These are phyloP conservation scores for Alternaria infectoria DNA, from an alignment of 2,329 filamentous ascomycete genomes.

Conservation along the genomic window DNA sequence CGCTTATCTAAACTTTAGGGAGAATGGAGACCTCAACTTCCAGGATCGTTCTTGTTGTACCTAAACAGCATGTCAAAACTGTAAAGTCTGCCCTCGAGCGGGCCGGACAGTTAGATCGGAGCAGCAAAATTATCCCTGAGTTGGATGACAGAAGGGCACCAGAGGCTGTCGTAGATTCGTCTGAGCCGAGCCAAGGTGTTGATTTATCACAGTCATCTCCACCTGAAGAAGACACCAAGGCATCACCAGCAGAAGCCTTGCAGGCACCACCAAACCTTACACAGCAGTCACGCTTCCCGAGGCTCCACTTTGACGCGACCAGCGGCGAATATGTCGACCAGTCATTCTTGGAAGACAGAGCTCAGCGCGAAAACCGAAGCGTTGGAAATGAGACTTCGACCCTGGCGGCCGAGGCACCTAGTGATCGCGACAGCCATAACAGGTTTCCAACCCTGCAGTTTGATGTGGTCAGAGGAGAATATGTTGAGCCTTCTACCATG, in stretches of 20 bases:
- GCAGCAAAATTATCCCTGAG: constrained; percentile 35
- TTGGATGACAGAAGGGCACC: background rate
- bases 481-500: background rate
- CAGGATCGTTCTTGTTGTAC: constrained; percentile 33
- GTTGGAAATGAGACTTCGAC: no score
- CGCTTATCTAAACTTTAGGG: background rate
- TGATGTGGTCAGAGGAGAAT: background rate
- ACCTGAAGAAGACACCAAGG: background rate
- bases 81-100: constrained; percentile 49
- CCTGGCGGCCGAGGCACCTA: background rate
- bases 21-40: background rate
- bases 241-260: background rate
- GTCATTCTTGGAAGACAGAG: background rate
- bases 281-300: background rate
- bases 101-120: constrained; percentile 32
- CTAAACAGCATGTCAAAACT: constrained; percentile 44
- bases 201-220: background rate
- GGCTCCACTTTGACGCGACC: background rate
- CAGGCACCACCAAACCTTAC: background rate
- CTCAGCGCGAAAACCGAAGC: background rate
- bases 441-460: background rate
- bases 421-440: background rate
- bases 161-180: fast-evolving
- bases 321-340: background rate
- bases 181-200: background rate